phyloP scores from a whole-genome alignment of 2,329 filamentous ascomycete genomes.

The Trichophyton verrucosum region DNA sequence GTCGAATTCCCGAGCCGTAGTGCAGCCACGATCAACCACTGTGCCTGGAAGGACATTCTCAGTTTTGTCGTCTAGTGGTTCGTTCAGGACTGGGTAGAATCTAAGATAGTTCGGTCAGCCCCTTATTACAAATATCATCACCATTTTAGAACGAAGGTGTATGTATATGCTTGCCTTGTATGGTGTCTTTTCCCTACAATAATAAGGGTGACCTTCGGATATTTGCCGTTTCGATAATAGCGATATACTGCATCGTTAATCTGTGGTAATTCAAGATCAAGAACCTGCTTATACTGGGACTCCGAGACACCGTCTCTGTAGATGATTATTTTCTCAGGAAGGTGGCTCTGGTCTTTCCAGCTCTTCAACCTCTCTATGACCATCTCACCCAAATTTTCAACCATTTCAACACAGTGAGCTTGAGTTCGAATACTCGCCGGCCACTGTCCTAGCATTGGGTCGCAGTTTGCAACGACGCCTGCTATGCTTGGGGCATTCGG shows the following conservation, averaged over 20 bases:
- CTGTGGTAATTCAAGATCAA: slow-evolving; percentile 50
- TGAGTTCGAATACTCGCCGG: slow-evolving; percentile 62
- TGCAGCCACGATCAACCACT: slow-evolving; percentile 68
- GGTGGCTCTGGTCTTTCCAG: slow-evolving; percentile 48
- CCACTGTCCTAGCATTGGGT: slow-evolving; percentile 61
- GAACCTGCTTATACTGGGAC: slow-evolving; percentile 60
- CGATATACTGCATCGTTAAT: slow-evolving; percentile 47
- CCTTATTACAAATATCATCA: not conserved
- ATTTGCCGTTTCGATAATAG: slow-evolving; percentile 40
- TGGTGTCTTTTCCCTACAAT: slow-evolving; percentile 83
- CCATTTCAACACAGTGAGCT: slow-evolving; percentile 53
- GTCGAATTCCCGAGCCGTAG: slow-evolving; percentile 60
- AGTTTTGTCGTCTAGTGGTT: slow-evolving; percentile 39
- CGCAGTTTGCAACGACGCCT: slow-evolving; percentile 61
- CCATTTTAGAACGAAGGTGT: not conserved
- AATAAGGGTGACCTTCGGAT: slow-evolving; percentile 57
- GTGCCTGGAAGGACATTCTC: slow-evolving; percentile 63
- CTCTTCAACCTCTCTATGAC: slow-evolving; percentile 51
- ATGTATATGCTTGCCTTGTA: slow-evolving; percentile 40
- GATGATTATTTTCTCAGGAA: slow-evolving; percentile 62
- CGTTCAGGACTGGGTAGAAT: slow-evolving; percentile 56
- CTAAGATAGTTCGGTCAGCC: not conserved
- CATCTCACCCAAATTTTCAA: slow-evolving; percentile 48
- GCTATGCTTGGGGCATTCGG: slow-evolving; percentile 40
- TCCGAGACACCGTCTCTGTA: slow-evolving; percentile 87